Evolutionary conservation across 2,329 filamentous ascomycete species (phyloP).

Genomic region (Cladosporium colombiae): DNA sequence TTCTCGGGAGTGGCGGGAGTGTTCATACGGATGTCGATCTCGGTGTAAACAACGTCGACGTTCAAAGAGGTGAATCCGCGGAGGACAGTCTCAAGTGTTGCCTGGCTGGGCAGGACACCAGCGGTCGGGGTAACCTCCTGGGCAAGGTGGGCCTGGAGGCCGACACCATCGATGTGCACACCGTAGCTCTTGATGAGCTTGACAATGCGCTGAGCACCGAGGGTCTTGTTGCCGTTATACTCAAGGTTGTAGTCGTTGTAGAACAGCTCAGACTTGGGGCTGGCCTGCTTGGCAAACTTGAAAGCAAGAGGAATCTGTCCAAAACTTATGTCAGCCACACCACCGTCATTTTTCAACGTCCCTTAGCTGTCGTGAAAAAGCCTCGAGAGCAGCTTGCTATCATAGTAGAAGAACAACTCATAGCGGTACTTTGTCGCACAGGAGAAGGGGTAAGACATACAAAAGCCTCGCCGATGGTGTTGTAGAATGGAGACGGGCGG

Average conservation of each 20-base stretch:
- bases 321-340: too few relatives aligned
- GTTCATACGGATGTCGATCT: conserved; percentile 59
- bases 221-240: conserved; percentile 29
- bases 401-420: too few relatives aligned
- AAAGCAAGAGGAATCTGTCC: conserved; percentile 30
- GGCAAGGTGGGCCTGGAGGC: conserved; percentile 57
- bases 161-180: conserved; percentile 42
- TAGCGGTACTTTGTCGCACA: too few relatives aligned
- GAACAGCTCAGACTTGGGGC: conserved; percentile 30
- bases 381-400: too few relatives aligned
- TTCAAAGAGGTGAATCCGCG: conserved; percentile 53
- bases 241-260: conserved; percentile 38
- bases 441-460: too few relatives aligned
- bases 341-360: too few relatives aligned
- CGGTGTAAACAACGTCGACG: conserved; percentile 62
- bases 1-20: conserved; percentile 32
- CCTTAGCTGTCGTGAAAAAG: too few relatives aligned
- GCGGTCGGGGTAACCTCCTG: conserved; percentile 40
- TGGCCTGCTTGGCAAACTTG: conserved; percentile 27
- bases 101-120: conserved; percentile 18
- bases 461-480: conserved; percentile 33
- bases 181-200: conserved; percentile 30
- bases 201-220: conserved; percentile 30
- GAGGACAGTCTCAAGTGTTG: conserved; percentile 48
- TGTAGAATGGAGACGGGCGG: conserved; percentile 31